Conservation (phyloP, 2,329 filamentous ascomycete species). For the Pyricularia grisea region DNA sequence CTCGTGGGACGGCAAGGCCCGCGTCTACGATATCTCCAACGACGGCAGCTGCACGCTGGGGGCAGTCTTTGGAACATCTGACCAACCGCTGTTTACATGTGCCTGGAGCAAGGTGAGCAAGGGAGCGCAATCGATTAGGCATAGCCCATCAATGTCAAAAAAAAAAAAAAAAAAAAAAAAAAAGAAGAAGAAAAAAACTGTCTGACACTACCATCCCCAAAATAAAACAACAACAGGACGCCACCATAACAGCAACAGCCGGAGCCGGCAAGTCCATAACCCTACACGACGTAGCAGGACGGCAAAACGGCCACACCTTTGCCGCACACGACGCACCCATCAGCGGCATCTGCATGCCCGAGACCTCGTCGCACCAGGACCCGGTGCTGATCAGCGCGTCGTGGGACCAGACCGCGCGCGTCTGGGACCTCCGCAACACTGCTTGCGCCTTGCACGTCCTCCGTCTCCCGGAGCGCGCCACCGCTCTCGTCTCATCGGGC, state of each 20-base stretch:
- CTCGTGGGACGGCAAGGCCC: background rate
- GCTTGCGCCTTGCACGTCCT: slow-evolving; percentile 28
- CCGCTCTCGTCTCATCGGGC: slow-evolving; percentile 21
- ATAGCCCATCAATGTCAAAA: background rate
- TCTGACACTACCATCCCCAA: background rate
- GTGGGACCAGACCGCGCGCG: slow-evolving; percentile 48
- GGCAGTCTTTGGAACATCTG: background rate
- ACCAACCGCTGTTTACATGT: background rate
- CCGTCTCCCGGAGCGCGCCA: slow-evolving; percentile 37
- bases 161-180: too few relatives aligned
- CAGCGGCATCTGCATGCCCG: slow-evolving; percentile 21
- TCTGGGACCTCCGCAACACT: slow-evolving; percentile 44
- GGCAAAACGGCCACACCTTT: slow-evolving; percentile 13
- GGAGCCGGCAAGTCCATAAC: slow-evolving; percentile 22
- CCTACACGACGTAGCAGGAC: slow-evolving; percentile 18
- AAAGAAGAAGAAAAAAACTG: too few relatives aligned
- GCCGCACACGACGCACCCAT: slow-evolving; percentile 21
- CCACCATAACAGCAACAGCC: slow-evolving; percentile 19
- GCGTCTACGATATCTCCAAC: background rate
- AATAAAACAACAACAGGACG: slow-evolving; percentile 15
- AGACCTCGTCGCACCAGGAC: slow-evolving; percentile 12
- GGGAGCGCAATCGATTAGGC: background rate
- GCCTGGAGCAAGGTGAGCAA: background rate
- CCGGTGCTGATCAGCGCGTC: slow-evolving; percentile 27
- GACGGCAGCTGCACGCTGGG: background rate